Evolutionary conservation across 305 asterid species (phyloP).

Genomic region (Plantago lanceolata): DNA sequence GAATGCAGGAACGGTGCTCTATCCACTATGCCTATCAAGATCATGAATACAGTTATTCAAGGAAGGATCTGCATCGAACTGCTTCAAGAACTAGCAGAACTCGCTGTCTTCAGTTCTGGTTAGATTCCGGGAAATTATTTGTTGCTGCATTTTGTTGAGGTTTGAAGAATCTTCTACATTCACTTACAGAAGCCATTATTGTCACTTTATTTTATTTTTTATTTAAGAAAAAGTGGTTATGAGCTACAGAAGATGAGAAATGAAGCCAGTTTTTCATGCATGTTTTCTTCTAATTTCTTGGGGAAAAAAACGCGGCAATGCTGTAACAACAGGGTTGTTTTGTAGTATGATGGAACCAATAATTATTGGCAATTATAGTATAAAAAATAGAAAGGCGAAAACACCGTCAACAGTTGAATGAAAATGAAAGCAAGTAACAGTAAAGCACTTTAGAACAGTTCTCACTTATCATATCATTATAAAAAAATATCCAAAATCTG

Average conservation of each 20-base stretch:
- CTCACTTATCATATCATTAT: conserved; percentile 30
- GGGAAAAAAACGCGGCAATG: neutral
- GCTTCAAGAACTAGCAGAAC: neutral
- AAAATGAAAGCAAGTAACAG: conserved; percentile 57
- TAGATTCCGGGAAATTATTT: conserved; percentile 1
- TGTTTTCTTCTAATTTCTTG: conserved; percentile 21
- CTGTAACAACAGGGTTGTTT: neutral
- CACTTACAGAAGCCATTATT: too few relatives aligned
- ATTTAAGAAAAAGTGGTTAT: too few relatives aligned
- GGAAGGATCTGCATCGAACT: neutral
- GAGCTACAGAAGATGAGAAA: neutral
- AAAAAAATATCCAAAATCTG: conserved; percentile 30
- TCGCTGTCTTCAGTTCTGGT: conserved; percentile 1
- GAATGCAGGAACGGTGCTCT: neutral
- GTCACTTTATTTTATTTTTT: neutral
- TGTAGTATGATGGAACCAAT: conserved; percentile 31
- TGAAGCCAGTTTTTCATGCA: conserved; percentile 33
- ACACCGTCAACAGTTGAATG: conserved; percentile 33
- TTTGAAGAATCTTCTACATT: neutral
- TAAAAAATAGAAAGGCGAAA: conserved; percentile 37
- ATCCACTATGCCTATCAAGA: neutral
- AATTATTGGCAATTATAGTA: conserved; percentile 27
- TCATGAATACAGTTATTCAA: neutral
- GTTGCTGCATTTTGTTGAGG: neutral
- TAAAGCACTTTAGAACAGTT: conserved; percentile 48